Conservation (phyloP, 2,329 filamentous ascomycete species). For the Colletotrichum sp. region DNA sequence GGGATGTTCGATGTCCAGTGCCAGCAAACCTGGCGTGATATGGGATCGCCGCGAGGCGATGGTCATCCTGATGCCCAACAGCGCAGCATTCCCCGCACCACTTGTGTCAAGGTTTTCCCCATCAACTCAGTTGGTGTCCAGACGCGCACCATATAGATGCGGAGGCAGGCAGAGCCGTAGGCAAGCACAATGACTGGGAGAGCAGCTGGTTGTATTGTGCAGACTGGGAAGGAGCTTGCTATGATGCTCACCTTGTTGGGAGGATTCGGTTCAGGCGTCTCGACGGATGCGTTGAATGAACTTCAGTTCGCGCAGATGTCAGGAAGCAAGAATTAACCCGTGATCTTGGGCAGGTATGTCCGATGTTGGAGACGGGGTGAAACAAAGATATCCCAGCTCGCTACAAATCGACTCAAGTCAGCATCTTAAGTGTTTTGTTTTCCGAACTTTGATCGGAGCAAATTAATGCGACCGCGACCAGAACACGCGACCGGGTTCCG, state of each 20-base stretch:
- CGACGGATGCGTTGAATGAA: neutral
- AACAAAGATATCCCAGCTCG: slow-evolving; percentile 20
- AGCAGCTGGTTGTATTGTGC: neutral
- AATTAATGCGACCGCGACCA: slow-evolving; percentile 20
- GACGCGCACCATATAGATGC: neutral
- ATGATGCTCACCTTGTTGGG: neutral
- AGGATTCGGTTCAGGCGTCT: neutral
- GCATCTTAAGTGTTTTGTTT: slow-evolving; percentile 23
- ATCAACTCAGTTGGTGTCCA: neutral
- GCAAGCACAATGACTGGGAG: neutral
- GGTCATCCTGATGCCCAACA: slow-evolving; percentile 3
- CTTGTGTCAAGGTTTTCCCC: slow-evolving; percentile 6
- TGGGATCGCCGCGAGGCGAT: neutral
- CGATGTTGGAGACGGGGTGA: slow-evolving; percentile 15
- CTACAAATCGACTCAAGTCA: slow-evolving; percentile 21
- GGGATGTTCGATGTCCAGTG: slow-evolving; percentile 16
- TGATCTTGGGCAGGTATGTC: slow-evolving; percentile 14
- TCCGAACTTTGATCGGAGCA: slow-evolving; percentile 21
- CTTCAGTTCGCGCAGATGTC: neutral
- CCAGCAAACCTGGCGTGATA: slow-evolving; percentile 2
- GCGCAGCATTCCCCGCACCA: slow-evolving; percentile 3
- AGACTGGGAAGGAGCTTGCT: neutral
- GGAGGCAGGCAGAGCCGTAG: neutral
- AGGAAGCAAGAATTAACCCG: neutral
- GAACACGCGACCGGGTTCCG: slow-evolving; percentile 19